Percentiles rank a stretch among this genome's conserved stretches.
Evolutionary conservation across 2,329 filamentous ascomycete genomes (phyloP).

Genomic region (Bipolaris oryzae): DNA sequence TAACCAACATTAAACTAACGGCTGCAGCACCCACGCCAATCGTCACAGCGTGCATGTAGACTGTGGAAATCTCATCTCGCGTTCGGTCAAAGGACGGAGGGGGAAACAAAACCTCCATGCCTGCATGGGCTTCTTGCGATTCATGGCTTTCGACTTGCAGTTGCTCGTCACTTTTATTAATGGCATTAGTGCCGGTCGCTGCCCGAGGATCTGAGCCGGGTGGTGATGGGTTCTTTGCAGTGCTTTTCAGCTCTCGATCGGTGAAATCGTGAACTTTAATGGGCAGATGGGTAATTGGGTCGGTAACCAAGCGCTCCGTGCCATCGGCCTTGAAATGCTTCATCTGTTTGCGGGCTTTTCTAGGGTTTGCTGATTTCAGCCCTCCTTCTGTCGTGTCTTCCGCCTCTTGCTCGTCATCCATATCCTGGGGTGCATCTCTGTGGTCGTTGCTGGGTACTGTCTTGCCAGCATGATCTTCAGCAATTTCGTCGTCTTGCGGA

Average conservation of each 20-base stretch:
- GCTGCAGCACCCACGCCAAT: conserved; percentile 46
- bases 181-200: conserved; percentile 53
- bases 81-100: conserved; percentile 58
- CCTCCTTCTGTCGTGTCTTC: conserved; percentile 55
- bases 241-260: conserved; percentile 61
- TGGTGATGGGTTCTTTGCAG: conserved; percentile 54
- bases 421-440: conserved; percentile 23
- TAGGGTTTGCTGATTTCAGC: conserved; percentile 49
- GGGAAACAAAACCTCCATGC: conserved; percentile 60
- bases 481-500: conserved; percentile 33
- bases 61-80: conserved; percentile 51
- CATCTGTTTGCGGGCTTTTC: conserved; percentile 56
- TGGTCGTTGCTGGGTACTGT: conserved; percentile 19
- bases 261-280: conserved; percentile 73
- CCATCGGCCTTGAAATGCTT: conserved; percentile 56
- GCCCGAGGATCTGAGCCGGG: conserved; percentile 50
- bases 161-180: conserved; percentile 53
- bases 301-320: conserved; percentile 67
- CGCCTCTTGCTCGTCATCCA: conserved; percentile 29
- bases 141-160: conserved; percentile 53
- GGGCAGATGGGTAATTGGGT: conserved; percentile 74
- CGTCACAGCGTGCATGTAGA: conserved; percentile 55
- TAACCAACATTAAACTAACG: conserved; percentile 44
- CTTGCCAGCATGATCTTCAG: conserved; percentile 43
- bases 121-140: conserved; percentile 51